Conservation (phyloP, 2,329 filamentous ascomycete genomes). For the Lasiodiplodia sp. region DNA sequence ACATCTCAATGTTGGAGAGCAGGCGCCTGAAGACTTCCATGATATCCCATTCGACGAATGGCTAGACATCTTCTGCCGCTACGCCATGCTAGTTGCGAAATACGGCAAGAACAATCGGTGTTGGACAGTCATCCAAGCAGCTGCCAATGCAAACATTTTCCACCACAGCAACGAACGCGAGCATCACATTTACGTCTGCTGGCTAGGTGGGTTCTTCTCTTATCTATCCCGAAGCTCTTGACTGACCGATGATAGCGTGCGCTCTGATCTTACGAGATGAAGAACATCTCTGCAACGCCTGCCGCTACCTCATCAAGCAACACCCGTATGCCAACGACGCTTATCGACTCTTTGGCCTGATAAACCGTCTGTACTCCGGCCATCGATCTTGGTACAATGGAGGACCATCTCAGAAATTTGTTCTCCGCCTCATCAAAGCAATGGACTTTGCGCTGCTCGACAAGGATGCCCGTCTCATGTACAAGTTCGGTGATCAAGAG, state of each 20-base stretch:
- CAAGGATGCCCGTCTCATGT: slow-evolving; percentile 56
- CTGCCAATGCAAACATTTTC: slow-evolving; percentile 83
- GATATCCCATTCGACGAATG: slow-evolving; percentile 83
- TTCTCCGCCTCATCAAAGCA: slow-evolving; percentile 88
- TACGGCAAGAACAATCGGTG: slow-evolving; percentile 72
- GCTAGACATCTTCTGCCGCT: slow-evolving; percentile 90
- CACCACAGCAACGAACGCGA: slow-evolving; percentile 71
- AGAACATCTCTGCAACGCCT: slow-evolving; percentile 75
- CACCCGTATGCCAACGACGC: slow-evolving; percentile 81
- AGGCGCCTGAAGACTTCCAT: slow-evolving; percentile 68
- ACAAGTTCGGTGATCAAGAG: slow-evolving; percentile 48
- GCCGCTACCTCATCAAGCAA: slow-evolving; percentile 84
- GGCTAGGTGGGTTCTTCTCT: slow-evolving; percentile 64
- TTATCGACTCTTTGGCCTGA: slow-evolving; percentile 80
- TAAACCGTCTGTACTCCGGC: slow-evolving; percentile 78
- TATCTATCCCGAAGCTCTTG: slow-evolving; percentile 23
- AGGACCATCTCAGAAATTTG: slow-evolving; percentile 85
- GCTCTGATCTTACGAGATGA: slow-evolving; percentile 80
- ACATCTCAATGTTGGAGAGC: slow-evolving; percentile 7
- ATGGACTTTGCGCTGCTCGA: slow-evolving; percentile 75
- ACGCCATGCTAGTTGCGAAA: slow-evolving; percentile 77
- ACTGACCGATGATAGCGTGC: slow-evolving; percentile 65
- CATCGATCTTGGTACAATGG: slow-evolving; percentile 75
- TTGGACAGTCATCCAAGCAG: slow-evolving; percentile 81
- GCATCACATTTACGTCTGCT: slow-evolving; percentile 78